Conservation (phyloP, 108 stramenopile species). For the Mediolabrus comicus region DNA sequence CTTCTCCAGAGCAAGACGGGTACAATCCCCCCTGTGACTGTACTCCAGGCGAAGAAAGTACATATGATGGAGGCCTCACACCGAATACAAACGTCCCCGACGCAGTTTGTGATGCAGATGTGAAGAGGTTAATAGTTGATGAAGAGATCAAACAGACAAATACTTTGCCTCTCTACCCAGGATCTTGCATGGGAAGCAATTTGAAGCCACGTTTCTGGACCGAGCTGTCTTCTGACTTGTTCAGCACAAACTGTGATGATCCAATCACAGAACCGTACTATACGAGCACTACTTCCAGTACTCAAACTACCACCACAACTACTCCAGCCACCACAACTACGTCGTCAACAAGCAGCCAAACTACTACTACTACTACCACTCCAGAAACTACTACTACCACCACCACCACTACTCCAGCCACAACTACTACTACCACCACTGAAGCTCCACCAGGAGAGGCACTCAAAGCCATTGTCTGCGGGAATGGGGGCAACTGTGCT, state of each 20-base stretch:
- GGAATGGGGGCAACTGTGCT: not conserved
- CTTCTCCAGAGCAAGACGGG: not conserved
- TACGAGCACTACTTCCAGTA: not conserved
- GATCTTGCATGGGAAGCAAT: not conserved
- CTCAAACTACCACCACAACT: not conserved
- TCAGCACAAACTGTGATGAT: constrained; percentile 1
- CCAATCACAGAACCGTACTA: constrained; percentile 4
- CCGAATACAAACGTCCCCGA: not conserved
- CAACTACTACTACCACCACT: not conserved
- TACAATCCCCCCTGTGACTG: constrained; percentile 33
- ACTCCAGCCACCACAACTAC: not conserved
- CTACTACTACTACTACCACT: not conserved
- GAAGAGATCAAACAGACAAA: constrained; percentile 9
- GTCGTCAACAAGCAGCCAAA: not conserved
- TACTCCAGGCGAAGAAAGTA: constrained; percentile 11
- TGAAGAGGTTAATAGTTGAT: constrained; percentile 21
- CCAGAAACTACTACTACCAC: not conserved
- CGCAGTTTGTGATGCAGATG: constrained; percentile 27
- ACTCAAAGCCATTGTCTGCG: not conserved
- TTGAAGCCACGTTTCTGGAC: constrained; percentile 3
- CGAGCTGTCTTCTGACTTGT: constrained; percentile 9
- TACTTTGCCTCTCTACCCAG: not conserved
- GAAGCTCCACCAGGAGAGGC: not conserved
- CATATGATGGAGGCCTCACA: constrained; percentile 13
- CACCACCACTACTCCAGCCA: not conserved